Conservation (phyloP, 2,329 filamentous ascomycete genomes). For the Fusarium sp. region DNA sequence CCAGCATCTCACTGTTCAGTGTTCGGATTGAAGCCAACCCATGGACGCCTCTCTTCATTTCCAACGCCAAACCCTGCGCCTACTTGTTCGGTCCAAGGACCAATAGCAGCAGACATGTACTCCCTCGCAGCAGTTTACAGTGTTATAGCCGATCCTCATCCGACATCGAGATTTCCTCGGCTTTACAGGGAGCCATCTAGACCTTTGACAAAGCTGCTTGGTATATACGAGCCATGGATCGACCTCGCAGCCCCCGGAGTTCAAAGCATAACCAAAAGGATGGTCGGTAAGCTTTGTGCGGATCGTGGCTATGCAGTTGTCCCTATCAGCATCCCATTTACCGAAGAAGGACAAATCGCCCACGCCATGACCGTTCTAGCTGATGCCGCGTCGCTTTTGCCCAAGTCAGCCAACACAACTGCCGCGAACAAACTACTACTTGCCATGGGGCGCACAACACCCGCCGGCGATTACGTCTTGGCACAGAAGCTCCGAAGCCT, state of each 20-base stretch:
- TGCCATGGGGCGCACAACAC: conserved; percentile 74
- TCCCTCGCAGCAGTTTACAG: conserved; percentile 77
- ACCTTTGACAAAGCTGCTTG: conserved; percentile 66
- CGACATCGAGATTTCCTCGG: conserved; percentile 68
- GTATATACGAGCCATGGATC: conserved; percentile 76
- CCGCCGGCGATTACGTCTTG: conserved; percentile 76
- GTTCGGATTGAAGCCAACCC: conserved; percentile 81
- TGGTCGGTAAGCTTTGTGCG: conserved; percentile 68
- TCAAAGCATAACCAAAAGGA: conserved; percentile 57
- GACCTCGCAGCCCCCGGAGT: conserved; percentile 59
- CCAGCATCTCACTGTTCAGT: conserved; percentile 80
- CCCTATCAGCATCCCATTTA: conserved; percentile 69
- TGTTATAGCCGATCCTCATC: conserved; percentile 75
- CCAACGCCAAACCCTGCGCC: conserved; percentile 72
- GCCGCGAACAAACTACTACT: conserved; percentile 77
- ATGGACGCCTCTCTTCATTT: conserved; percentile 74
- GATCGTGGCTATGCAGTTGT: conserved; percentile 68
- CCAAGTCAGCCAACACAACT: conserved; percentile 66
- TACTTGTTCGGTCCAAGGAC: conserved; percentile 77
- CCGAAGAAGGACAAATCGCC: conserved; percentile 76
- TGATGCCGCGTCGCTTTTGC: conserved; percentile 67
- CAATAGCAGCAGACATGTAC: conserved; percentile 76
- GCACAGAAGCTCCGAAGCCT: conserved; percentile 78
- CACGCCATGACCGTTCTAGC: conserved; percentile 83
- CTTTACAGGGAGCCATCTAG: conserved; percentile 47